Percentiles rank a stretch among this genome's conserved stretches.
Conservation (phyloP, 768 basidiomycete genomes). For the Roridomyces roridus region DNA sequence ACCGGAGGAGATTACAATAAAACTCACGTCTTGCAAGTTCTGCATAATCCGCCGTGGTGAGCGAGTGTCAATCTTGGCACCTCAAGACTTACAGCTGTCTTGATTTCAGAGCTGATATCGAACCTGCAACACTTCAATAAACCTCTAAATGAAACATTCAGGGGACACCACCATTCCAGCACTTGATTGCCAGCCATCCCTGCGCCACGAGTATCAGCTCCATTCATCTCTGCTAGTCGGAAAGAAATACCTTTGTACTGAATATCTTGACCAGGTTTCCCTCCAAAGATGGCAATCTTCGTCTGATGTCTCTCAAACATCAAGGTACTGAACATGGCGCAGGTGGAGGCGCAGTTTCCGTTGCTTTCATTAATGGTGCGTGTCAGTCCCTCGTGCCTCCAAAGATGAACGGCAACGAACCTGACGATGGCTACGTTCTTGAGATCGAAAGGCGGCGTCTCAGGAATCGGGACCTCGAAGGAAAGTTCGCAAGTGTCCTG, state of each 20-base stretch:
- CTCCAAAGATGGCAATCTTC: slow-evolving; percentile 62
- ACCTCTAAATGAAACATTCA: too few species aligned
- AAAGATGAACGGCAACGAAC: slow-evolving; percentile 29
- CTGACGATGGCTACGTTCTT: slow-evolving; percentile 52
- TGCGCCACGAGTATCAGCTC: slow-evolving; percentile 14
- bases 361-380: slow-evolving; percentile 40
- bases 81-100: slow-evolving; percentile 61
- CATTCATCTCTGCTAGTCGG: not conserved
- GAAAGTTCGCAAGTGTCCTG: slow-evolving; percentile 52
- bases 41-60: not conserved
- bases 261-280: slow-evolving; percentile 55
- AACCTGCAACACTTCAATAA: slow-evolving; percentile 17
- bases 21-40: not conserved
- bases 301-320: slow-evolving; percentile 63
- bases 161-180: slow-evolving; percentile 50
- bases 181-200: slow-evolving; percentile 71
- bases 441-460: slow-evolving; percentile 51
- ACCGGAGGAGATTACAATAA: too few species aligned
- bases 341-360: slow-evolving; percentile 63
- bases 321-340: slow-evolving; percentile 66
- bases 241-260: slow-evolving; percentile 52
- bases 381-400: not conserved
- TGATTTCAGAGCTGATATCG: slow-evolving; percentile 65
- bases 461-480: slow-evolving; percentile 46
- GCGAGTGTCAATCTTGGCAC: slow-evolving; percentile 3